These are phyloP conservation scores for Dovyalis caffra DNA, from an alignment of 345 rosid species.

Conservation along the genomic window DNA sequence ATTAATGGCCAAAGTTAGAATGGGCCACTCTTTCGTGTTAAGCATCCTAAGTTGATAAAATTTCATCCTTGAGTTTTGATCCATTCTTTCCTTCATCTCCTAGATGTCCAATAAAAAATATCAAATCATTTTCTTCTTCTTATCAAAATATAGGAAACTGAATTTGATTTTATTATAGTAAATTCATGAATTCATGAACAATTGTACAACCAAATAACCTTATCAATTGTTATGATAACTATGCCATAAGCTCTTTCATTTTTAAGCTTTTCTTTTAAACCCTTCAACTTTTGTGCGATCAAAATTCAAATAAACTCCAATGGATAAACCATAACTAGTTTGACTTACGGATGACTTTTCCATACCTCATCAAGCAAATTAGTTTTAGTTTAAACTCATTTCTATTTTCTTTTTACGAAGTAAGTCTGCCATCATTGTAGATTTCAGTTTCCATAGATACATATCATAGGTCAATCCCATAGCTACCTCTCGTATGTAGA, in stretches of 20 bases:
- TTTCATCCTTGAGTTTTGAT: no score
- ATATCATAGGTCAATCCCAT: slow-evolving; percentile 89
- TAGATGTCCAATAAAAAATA: no score
- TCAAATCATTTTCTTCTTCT: no score
- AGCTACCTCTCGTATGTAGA: slow-evolving; percentile 57
- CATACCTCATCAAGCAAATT: slow-evolving; percentile 90
- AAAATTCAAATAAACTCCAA: slow-evolving; percentile 70
- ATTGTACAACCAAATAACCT: slow-evolving; percentile 98
- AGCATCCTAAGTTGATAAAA: no score
- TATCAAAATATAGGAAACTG: slow-evolving; percentile 76
- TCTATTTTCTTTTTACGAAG: slow-evolving; percentile 60
- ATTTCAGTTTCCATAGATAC: slow-evolving; percentile 76
- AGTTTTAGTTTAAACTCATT: slow-evolving; percentile 57
- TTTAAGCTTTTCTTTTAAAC: slow-evolving; percentile 60
- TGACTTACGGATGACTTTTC: slow-evolving; percentile 66
- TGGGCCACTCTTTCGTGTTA: no score
- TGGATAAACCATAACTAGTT: slow-evolving; percentile 63
- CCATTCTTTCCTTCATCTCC: no score
- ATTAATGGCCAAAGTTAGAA: no score
- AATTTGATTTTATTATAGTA: slow-evolving; percentile 61
- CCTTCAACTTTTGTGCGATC: slow-evolving; percentile 56
- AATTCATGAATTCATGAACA: slow-evolving; percentile 93
- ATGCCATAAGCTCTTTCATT: slow-evolving; percentile 59
- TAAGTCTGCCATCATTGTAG: slow-evolving; percentile 71
- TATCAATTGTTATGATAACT: slow-evolving; percentile 81